phyloP scores from a whole-genome alignment of 176 grass and related monocot genomes.

The Avena atlantica region DNA sequence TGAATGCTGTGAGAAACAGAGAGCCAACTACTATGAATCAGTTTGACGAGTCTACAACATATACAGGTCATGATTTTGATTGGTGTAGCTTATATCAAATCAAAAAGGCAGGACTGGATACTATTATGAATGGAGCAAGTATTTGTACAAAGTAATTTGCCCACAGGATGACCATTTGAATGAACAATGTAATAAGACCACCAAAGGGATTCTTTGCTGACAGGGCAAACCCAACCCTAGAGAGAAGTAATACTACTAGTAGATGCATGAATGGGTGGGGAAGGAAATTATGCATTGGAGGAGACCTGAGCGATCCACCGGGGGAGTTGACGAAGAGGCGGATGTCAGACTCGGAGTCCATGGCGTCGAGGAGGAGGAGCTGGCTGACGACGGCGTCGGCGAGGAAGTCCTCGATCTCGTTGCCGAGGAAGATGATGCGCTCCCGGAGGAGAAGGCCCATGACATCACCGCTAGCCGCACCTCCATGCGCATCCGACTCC shows the following conservation, averaged over 20 bases:
- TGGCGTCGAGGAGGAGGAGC: conserved; percentile 86
- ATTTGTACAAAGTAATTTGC: neutral
- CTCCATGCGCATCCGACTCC: conserved; percentile 38
- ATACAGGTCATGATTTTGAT: neutral
- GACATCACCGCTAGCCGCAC: conserved; percentile 48
- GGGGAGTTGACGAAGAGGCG: conserved; percentile 86
- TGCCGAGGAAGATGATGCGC: conserved; percentile 88
- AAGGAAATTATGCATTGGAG: neutral
- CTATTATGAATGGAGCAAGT: neutral
- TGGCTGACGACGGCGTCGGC: conserved; percentile 88
- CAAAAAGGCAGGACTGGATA: neutral
- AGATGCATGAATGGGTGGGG: conserved; percentile 6
- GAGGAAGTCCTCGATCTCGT: conserved; percentile 87
- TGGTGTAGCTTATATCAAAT: neutral
- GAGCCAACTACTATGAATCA: neutral
- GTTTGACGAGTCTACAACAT: conserved; percentile 6
- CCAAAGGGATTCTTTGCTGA: neutral
- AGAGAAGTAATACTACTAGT: neutral
- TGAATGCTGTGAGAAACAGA: neutral
- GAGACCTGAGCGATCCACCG: conserved; percentile 76
- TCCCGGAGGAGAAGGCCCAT: conserved; percentile 83
- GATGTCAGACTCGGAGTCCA: conserved; percentile 77
- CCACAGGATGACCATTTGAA: neutral
- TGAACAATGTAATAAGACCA: conserved; percentile 16
- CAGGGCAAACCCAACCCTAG: neutral